Evolutionary conservation across 2,329 filamentous ascomycete species (phyloP).

Genomic region (Venturia aucupariae): DNA sequence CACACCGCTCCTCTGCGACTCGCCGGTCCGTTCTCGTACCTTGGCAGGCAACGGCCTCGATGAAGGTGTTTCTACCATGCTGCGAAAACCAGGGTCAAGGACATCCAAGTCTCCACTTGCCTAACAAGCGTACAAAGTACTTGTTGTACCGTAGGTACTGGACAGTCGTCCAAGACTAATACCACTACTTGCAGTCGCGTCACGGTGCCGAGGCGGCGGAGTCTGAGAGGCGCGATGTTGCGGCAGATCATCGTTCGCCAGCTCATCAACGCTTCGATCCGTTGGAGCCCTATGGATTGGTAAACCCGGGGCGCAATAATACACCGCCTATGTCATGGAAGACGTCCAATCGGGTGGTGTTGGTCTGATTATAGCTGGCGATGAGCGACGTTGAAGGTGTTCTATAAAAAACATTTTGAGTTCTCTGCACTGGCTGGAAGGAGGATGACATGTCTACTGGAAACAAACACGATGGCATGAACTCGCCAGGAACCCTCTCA

Average conservation of each 20-base stretch:
- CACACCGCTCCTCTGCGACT: slow-evolving; percentile 8
- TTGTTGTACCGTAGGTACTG: too few species aligned
- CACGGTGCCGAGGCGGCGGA: slow-evolving; percentile 10
- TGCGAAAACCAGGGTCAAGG: neutral
- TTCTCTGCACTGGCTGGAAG: neutral
- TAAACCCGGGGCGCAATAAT: slow-evolving; percentile 6
- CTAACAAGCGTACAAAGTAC: slow-evolving; percentile 2
- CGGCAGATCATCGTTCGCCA: slow-evolving; percentile 17
- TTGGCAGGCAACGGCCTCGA: neutral
- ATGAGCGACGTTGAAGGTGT: neutral
- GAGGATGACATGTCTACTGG: slow-evolving; percentile 8
- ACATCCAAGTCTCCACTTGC: neutral
- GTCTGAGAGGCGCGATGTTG: slow-evolving; percentile 8
- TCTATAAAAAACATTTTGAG: neutral
- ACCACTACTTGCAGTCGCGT: slow-evolving; percentile 4
- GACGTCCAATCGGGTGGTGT: neutral
- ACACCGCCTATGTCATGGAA: slow-evolving; percentile 11
- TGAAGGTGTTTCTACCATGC: neutral
- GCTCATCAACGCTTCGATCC: slow-evolving; percentile 15
- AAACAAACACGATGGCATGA: slow-evolving; percentile 12
- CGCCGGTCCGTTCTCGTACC: slow-evolving; percentile 7
- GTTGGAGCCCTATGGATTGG: slow-evolving; percentile 7
- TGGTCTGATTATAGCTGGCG: neutral
- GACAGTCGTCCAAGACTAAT: neutral
- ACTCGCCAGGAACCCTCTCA: neutral